Conservation (phyloP, 306 rosid species). For the Vigna angularis region DNA sequence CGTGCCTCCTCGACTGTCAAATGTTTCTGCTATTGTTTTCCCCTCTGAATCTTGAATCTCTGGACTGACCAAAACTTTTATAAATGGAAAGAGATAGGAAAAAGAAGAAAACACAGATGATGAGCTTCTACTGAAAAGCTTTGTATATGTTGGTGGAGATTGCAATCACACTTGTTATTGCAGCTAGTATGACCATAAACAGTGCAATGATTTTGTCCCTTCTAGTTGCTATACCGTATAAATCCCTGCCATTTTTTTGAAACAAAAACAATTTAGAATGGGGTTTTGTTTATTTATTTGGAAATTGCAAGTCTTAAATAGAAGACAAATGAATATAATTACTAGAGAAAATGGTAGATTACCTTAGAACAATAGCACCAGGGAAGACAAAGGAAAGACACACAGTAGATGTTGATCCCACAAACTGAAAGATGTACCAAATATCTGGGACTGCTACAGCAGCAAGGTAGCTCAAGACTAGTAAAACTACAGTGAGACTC, state of each 20-base stretch:
- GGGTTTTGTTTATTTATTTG: neutral
- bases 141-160: conserved; percentile 67
- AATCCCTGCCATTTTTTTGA: conserved; percentile 58
- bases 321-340: conserved; percentile 1
- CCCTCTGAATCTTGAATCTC: neutral
- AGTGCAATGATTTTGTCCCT: conserved; percentile 70
- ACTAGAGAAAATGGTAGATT: conserved; percentile 7
- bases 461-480: conserved; percentile 67
- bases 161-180: conserved; percentile 71
- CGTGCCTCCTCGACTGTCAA: conserved; percentile 38
- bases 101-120: neutral
- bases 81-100: neutral
- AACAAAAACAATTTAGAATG: neutral
- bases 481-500: conserved; percentile 54
- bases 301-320: neutral
- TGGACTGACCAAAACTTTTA: conserved; percentile 26
- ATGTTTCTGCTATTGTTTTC: conserved; percentile 23
- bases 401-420: conserved; percentile 91
- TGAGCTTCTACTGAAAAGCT: conserved; percentile 27
- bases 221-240: conserved; percentile 65
- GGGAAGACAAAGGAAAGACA: conserved; percentile 93
- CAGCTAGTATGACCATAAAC: conserved; percentile 71
- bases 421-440: conserved; percentile 89
- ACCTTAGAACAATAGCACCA: conserved; percentile 85
- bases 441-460: conserved; percentile 84